phyloP scores from a whole-genome alignment of 2,329 filamentous ascomycete genomes.

The Neofusicoccum sp. region DNA sequence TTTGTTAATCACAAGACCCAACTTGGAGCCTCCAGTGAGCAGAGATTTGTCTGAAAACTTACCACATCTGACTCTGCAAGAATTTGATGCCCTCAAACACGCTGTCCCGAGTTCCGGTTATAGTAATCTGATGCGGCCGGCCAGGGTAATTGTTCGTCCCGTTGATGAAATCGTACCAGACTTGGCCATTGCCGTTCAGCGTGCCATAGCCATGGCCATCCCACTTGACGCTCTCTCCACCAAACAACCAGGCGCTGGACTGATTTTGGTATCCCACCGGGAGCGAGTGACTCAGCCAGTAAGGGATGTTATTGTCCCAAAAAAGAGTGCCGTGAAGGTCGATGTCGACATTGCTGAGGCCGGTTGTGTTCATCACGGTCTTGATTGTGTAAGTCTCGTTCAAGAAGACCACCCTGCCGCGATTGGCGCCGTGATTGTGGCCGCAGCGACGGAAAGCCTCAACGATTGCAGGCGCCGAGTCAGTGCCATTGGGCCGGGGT shows the following conservation, averaged over 20 bases:
- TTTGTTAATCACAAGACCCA: too few species aligned
- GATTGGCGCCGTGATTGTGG: constrained; percentile 6
- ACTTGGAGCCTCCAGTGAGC: too few species aligned
- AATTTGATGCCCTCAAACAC: constrained; percentile 54
- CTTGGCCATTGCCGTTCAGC: constrained; percentile 66
- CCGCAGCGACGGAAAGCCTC: constrained; percentile 31
- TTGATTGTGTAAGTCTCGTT: constrained; percentile 31
- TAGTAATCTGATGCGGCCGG: constrained; percentile 56
- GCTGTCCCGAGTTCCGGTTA: constrained; percentile 54
- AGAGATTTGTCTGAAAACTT: neutral
- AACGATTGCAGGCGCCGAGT: constrained; percentile 29
- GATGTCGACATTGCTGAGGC: constrained; percentile 31
- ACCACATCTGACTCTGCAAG: constrained; percentile 63
- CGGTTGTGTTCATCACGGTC: constrained; percentile 29
- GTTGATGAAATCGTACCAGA: constrained; percentile 60
- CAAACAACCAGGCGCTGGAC: constrained; percentile 37
- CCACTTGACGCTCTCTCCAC: constrained; percentile 55
- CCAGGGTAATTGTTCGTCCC: constrained; percentile 11
- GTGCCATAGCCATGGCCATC: constrained; percentile 56
- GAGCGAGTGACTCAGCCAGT: constrained; percentile 34
- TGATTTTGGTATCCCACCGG: constrained; percentile 35
- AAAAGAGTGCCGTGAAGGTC: constrained; percentile 30
- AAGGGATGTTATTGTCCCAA: constrained; percentile 30
- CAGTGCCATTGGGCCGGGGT: constrained; percentile 7
- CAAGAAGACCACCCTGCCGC: constrained; percentile 29